Evolutionary conservation across 1,139 yeast genomes (phyloP).

Genomic region (Zygoascus hellenicus): DNA sequence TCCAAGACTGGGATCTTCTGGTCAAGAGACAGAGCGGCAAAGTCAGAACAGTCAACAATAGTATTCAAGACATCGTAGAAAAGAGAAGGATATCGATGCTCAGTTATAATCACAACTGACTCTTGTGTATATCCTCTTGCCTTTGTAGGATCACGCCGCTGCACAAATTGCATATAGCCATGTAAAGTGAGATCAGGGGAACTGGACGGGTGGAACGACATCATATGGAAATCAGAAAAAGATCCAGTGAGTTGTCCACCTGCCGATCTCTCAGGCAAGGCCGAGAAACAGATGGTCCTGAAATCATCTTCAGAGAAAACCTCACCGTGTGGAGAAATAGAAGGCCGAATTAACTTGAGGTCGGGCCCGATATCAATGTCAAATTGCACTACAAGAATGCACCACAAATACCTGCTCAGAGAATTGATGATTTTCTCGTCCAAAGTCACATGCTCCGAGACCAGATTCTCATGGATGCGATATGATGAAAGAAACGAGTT

Average conservation of each 20-base stretch:
- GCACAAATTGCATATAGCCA: constrained; percentile 27
- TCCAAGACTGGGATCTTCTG: constrained; percentile 27
- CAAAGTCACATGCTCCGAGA: constrained; percentile 19
- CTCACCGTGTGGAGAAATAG: constrained; percentile 14
- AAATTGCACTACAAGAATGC: constrained; percentile 32
- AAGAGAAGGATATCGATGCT: constrained; percentile 24
- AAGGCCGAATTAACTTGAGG: constrained; percentile 30
- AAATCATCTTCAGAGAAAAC: constrained; percentile 29
- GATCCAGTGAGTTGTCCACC: constrained; percentile 4
- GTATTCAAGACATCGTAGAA: constrained; percentile 24
- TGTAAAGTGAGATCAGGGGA: constrained; percentile 14
- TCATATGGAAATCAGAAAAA: constrained; percentile 9
- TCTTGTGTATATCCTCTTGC: constrained; percentile 29
- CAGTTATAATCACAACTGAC: constrained; percentile 27
- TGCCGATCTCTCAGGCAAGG: constrained; percentile 28
- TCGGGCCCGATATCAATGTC: constrained; percentile 35
- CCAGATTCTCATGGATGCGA: constrained; percentile 26
- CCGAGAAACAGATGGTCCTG: constrained; percentile 27
- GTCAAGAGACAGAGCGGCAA: constrained; percentile 17
- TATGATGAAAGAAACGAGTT: constrained; percentile 28
- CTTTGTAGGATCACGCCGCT: constrained; percentile 19
- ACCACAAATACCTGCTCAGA: constrained; percentile 25
- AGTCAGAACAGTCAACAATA: constrained; percentile 15
- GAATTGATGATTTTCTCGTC: constrained; percentile 7
- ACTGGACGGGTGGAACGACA: constrained; percentile 13